A percentile compares a stretch with the other conserved stretches of the same genome.
These are phyloP conservation scores for Pseudocercospora pini-densiflorae DNA, from an alignment of 2,329 filamentous ascomycete species.

Conservation along the genomic window DNA sequence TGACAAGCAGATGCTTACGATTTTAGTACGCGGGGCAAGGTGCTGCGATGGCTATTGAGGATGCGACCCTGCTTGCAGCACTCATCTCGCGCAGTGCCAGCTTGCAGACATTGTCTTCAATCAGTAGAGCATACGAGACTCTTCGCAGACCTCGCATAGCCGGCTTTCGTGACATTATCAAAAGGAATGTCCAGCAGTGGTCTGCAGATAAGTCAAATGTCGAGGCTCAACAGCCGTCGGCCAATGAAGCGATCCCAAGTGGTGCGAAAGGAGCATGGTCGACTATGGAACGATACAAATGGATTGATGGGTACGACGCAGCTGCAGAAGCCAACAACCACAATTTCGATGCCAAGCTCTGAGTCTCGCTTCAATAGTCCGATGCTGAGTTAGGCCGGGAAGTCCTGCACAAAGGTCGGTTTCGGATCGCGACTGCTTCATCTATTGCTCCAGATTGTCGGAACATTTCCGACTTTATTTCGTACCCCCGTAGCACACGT, in stretches of 20 bases:
- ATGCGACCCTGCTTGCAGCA: conserved; percentile 12
- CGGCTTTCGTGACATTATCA: conserved; percentile 15
- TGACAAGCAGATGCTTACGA: neutral
- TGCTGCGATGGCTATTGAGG: conserved; percentile 20
- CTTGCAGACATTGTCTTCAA: neutral
- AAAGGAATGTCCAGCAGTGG: conserved; percentile 10
- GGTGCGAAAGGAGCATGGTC: conserved; percentile 2
- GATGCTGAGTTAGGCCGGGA: too few species aligned
- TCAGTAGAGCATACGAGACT: conserved; percentile 11
- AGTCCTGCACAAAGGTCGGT: too few species aligned
- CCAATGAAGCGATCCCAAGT: neutral
- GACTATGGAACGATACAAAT: conserved; percentile 6
- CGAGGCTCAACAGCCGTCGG: neutral
- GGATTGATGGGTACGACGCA: conserved; percentile 19
- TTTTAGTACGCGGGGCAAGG: conserved; percentile 18
- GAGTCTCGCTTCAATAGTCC: neutral
- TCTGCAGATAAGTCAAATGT: neutral
- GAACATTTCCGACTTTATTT: neutral
- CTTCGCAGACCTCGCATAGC: conserved; percentile 14
- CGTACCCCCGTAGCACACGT: too few species aligned
- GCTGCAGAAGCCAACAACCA: neutral
- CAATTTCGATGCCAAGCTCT: conserved; percentile 2
- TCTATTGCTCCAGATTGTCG: neutral
- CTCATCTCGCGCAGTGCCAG: neutral
- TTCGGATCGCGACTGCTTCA: neutral